Evolutionary conservation across 2,329 filamentous ascomycete genomes (phyloP).

Genomic region (Trichoderma harzianum): DNA sequence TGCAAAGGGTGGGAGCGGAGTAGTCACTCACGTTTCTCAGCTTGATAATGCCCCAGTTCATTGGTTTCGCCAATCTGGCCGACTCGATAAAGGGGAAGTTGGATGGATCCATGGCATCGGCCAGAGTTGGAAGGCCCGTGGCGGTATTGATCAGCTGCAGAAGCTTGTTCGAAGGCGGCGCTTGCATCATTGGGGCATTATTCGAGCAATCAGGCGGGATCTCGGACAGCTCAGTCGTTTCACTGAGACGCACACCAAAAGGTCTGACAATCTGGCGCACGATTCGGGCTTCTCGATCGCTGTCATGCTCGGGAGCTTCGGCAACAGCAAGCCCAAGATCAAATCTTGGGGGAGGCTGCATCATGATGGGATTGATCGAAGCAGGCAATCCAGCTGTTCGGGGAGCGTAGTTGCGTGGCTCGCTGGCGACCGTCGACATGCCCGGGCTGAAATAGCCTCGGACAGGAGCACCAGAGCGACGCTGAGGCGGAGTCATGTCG

Average conservation of each 20-base stretch:
- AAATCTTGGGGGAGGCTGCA: conserved; percentile 39
- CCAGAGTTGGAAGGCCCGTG: conserved; percentile 33
- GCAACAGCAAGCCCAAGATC: conserved; percentile 22
- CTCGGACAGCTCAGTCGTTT: background rate
- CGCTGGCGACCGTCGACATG: conserved; percentile 26
- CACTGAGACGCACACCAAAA: background rate
- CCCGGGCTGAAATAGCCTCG: conserved; percentile 17
- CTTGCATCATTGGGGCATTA: background rate
- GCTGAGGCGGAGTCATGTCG: background rate
- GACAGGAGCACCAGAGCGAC: background rate
- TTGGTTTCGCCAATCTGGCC: conserved; percentile 29
- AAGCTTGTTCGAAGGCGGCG: conserved; percentile 37
- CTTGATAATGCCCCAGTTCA: conserved; percentile 44
- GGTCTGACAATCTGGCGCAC: conserved; percentile 8
- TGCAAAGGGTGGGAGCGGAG: background rate
- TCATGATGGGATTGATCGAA: conserved; percentile 13
- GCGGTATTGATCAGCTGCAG: conserved; percentile 34
- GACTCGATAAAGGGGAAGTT: conserved; percentile 49
- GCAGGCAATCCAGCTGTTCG: conserved; percentile 29
- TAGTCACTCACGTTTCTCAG: conserved; percentile 47
- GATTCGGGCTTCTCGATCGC: background rate
- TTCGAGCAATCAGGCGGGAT: background rate
- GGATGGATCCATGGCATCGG: conserved; percentile 34
- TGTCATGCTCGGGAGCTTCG: background rate
- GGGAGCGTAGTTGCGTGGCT: conserved; percentile 43